A percentile compares a stretch with the other conserved stretches of the same genome.
Conservation (phyloP, 108 stramenopile genomes). For the Discostella stelligeroides region DNA sequence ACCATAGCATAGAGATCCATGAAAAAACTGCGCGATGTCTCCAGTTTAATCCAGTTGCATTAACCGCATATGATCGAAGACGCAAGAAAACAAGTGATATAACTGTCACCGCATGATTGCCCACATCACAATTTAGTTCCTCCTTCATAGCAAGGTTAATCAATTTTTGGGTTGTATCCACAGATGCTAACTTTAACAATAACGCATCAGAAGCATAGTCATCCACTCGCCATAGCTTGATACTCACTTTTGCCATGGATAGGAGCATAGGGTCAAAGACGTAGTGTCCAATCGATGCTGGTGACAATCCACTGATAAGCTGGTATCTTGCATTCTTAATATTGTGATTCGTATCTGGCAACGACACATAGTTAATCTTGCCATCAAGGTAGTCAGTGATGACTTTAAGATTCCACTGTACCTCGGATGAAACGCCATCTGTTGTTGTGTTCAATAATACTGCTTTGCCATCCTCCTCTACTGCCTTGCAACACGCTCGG, state of each 20-base stretch:
- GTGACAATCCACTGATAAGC: conserved; percentile 13
- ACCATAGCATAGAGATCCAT: conserved; percentile 1
- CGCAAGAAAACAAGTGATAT: not conserved
- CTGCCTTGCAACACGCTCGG: not conserved
- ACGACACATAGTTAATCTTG: conserved; percentile 9
- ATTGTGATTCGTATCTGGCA: conserved; percentile 32
- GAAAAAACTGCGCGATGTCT: not conserved
- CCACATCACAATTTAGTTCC: not conserved
- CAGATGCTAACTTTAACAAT: conserved; percentile 13
- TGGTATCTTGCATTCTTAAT: conserved; percentile 26
- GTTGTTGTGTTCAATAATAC: conserved; percentile 20
- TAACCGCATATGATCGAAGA: not conserved
- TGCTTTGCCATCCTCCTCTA: conserved; percentile 13
- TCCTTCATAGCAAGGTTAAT: not conserved
- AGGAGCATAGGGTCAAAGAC: conserved; percentile 12
- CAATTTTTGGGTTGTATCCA: conserved; percentile 6
- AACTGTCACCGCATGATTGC: too few species aligned
- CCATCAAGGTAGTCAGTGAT: conserved; percentile 8
- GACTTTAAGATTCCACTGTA: not conserved
- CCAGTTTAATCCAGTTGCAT: not conserved
- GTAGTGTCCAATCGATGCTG: conserved; percentile 12
- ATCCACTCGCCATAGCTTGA: conserved; percentile 4
- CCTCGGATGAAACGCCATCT: conserved; percentile 26
- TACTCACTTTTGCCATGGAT: not conserved
- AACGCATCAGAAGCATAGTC: conserved; percentile 28